Conservation (phyloP, 306 rosid genomes). For the Inga leiocalycina region DNA sequence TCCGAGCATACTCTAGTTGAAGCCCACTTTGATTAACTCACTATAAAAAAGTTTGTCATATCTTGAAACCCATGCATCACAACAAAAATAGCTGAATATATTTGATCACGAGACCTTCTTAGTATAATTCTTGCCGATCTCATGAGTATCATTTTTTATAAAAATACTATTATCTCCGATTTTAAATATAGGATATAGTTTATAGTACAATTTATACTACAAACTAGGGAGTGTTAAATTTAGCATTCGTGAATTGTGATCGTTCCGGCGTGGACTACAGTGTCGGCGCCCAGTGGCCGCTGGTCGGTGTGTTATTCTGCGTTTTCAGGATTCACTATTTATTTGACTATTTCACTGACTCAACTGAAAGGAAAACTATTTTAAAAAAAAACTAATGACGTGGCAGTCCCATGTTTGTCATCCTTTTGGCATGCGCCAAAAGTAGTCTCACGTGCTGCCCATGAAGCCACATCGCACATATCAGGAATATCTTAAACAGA, state of each 20-base stretch:
- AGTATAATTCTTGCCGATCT: no score
- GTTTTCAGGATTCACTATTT: not conserved
- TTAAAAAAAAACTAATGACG: slow-evolving; percentile 18
- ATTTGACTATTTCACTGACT: not conserved
- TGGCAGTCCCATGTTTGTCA: slow-evolving; percentile 39
- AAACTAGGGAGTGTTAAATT: not conserved
- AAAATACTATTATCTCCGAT: no score
- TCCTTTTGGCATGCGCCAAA: slow-evolving; percentile 91
- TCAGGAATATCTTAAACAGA: not conserved
- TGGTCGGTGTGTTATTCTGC: slow-evolving; percentile 33
- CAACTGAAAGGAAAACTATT: not conserved
- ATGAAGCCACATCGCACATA: slow-evolving; percentile 15
- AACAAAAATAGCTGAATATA: no score
- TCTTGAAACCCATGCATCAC: no score
- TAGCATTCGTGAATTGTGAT: not conserved
- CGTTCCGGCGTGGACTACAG: slow-evolving; percentile 41
- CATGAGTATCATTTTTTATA: no score
- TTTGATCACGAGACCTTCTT: no score
- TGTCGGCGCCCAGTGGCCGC: slow-evolving; percentile 37
- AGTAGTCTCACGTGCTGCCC: slow-evolving; percentile 81
- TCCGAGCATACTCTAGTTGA: no score
- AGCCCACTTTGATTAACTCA: no score
- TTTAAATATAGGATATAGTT: no score
- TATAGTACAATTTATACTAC: no score
- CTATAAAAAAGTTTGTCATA: no score